Percentiles rank a stretch among this genome's conserved stretches.
Evolutionary conservation across 2,329 filamentous ascomycete species (phyloP).

Genomic region (Aspergillus tubingensis): DNA sequence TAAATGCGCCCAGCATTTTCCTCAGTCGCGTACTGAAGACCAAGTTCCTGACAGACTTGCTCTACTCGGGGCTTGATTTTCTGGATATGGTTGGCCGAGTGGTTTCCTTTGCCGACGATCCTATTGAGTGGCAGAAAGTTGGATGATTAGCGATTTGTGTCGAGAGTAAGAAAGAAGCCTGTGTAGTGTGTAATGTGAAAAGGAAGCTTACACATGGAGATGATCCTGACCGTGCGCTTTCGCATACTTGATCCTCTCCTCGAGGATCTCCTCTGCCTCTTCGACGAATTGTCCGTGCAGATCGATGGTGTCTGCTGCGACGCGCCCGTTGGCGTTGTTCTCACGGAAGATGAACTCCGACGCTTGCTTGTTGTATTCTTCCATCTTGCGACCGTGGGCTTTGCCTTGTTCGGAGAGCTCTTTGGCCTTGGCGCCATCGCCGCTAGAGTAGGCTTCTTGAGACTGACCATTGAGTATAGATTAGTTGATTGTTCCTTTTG

Average conservation of each 20-base stretch:
- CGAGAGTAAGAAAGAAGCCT: not conserved
- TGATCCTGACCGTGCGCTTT: slow-evolving; percentile 73
- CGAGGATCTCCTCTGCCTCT: slow-evolving; percentile 88
- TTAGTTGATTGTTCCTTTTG: not conserved
- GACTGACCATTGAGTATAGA: slow-evolving; percentile 51
- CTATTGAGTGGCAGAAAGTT: slow-evolving; percentile 31
- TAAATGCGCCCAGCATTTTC: slow-evolving; percentile 88
- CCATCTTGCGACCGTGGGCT: slow-evolving; percentile 77
- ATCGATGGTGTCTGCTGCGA: slow-evolving; percentile 82
- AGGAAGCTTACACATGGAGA: slow-evolving; percentile 69
- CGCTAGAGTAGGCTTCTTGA: slow-evolving; percentile 76
- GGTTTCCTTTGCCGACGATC: slow-evolving; percentile 94
- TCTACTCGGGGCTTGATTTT: slow-evolving; percentile 97
- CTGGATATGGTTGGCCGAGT: slow-evolving; percentile 77
- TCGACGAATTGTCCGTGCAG: slow-evolving; percentile 93
- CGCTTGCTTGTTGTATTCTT: slow-evolving; percentile 86
- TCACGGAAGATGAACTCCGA: slow-evolving; percentile 93
- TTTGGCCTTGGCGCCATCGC: slow-evolving; percentile 83
- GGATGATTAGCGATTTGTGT: not conserved
- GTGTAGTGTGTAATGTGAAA: not conserved
- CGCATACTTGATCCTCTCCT: slow-evolving; percentile 79
- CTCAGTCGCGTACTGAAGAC: slow-evolving; percentile 81
- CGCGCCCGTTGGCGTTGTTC: slow-evolving; percentile 79
- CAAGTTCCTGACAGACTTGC: slow-evolving; percentile 77
- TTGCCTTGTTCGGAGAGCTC: slow-evolving; percentile 83